These are phyloP conservation scores for Polyplosphaeria fusca DNA, from an alignment of 495 filamentous ascomycete species.

Conservation along the genomic window DNA sequence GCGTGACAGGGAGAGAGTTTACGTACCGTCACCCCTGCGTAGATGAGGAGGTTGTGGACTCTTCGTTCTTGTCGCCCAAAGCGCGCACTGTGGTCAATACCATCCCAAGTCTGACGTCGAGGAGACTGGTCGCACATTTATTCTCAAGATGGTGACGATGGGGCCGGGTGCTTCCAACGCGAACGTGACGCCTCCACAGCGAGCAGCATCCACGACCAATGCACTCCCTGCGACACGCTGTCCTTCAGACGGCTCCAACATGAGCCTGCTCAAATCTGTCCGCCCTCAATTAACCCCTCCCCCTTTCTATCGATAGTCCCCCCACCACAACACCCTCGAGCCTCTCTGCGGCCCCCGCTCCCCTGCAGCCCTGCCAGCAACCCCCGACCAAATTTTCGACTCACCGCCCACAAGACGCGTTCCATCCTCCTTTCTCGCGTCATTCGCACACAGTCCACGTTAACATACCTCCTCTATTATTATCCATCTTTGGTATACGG, in stretches of 20 bases:
- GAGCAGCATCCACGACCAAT: no score
- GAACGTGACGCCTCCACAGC: no score
- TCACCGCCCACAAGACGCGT: constrained; percentile 16
- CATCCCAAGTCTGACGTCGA: no score
- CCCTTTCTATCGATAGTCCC: background rate
- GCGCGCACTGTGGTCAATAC: no score
- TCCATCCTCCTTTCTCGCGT: constrained; percentile 10
- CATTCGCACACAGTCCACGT: background rate
- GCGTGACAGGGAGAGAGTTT: no score
- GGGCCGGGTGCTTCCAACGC: no score
- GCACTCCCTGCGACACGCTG: no score
- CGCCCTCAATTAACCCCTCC: background rate
- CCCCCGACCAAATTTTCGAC: constrained; percentile 15
- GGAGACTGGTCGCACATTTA: no score
- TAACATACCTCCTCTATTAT: background rate
- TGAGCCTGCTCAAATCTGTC: background rate
- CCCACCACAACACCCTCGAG: background rate
- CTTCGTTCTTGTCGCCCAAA: no score
- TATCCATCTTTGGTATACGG: background rate
- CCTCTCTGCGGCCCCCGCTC: background rate
- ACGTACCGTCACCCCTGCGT: no score
- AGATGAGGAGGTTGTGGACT: no score
- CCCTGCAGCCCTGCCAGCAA: background rate
- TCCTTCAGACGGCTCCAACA: background rate
- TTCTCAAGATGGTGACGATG: no score